These are phyloP conservation scores for Raffaelea albimanens DNA, from an alignment of 2,329 filamentous ascomycete genomes.

Conservation along the genomic window DNA sequence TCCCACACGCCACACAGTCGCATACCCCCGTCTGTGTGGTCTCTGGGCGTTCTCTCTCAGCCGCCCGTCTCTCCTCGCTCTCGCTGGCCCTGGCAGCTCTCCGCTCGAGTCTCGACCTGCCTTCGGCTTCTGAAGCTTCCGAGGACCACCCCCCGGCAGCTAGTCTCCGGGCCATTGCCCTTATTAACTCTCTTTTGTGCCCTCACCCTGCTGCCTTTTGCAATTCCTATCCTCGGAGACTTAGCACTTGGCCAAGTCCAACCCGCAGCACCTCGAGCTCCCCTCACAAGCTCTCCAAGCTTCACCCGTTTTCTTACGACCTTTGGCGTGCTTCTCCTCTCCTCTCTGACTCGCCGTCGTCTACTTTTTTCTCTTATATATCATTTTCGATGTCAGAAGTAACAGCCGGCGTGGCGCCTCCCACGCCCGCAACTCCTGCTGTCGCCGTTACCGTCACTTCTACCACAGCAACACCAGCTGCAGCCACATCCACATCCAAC, in stretches of 20 bases:
- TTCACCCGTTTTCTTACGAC: too few relatives aligned
- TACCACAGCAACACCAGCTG: not conserved
- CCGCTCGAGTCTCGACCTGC: not conserved
- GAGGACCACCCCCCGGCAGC: not conserved
- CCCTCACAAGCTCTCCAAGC: not conserved
- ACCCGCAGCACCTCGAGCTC: too few relatives aligned
- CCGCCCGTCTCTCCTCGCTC: not conserved
- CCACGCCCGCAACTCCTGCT: not conserved
- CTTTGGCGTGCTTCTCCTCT: not conserved
- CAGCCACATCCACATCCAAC: not conserved
- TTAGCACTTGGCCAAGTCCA: too few relatives aligned
- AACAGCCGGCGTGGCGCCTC: slow-evolving; percentile 6
- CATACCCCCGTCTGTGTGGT: too few relatives aligned
- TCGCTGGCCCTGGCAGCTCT: not conserved
- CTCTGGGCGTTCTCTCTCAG: not conserved
- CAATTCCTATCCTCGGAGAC: too few relatives aligned
- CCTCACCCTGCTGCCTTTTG: not conserved
- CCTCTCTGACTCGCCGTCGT: not conserved
- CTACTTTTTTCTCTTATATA: not conserved
- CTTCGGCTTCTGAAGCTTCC: slow-evolving; percentile 2
- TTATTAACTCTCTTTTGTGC: too few relatives aligned
- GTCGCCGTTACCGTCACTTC: not conserved
- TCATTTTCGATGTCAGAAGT: slow-evolving; percentile 9
- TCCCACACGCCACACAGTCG: too few relatives aligned
- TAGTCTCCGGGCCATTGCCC: too few relatives aligned